Conservation (phyloP, 208 protist species). For the Trypanosoma mega region DNA sequence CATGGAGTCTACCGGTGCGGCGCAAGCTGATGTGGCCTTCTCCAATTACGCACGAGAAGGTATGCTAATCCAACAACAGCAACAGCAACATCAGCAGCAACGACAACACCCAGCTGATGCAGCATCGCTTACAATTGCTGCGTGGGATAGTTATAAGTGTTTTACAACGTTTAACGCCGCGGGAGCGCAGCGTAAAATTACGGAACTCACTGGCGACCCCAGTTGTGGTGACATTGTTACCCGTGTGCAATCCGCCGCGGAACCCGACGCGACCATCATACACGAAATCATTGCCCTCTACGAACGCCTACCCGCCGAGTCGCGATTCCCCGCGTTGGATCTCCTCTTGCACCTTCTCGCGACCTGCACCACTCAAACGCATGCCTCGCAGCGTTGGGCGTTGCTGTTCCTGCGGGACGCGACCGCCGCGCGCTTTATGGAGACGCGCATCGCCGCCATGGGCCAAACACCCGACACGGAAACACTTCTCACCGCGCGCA, state of each 20-base stretch:
- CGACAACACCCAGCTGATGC: not conserved
- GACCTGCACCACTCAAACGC: not conserved
- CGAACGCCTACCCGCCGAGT: constrained; percentile 19
- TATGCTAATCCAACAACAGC: constrained; percentile 12
- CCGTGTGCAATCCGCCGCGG: constrained; percentile 6
- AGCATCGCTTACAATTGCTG: not conserved
- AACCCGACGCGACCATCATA: constrained; percentile 4
- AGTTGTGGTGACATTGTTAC: constrained; percentile 4
- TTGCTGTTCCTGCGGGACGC: constrained; percentile 13
- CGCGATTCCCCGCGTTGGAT: constrained; percentile 42
- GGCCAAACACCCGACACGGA: constrained; percentile 17
- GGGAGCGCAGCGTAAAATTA: constrained; percentile 56
- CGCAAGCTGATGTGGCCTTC: constrained; percentile 22
- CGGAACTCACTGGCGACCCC: constrained; percentile 28
- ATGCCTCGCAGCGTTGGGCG: constrained; percentile 13
- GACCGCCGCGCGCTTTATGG: constrained; percentile 2
- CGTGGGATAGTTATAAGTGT: constrained; percentile 15
- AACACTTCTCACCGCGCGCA: constrained; percentile 19
- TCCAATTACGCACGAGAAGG: constrained; percentile 27
- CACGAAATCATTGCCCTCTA: constrained; percentile 20
- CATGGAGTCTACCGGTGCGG: constrained; percentile 10
- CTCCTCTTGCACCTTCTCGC: constrained; percentile 21
- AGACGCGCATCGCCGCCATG: constrained; percentile 7
- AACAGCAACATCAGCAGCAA: constrained; percentile 8
- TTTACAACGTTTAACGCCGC: constrained; percentile 57